Evolutionary conservation across 176 grass and related monocot genomes (phyloP).

Genomic region (Alopecurus myosuroides): DNA sequence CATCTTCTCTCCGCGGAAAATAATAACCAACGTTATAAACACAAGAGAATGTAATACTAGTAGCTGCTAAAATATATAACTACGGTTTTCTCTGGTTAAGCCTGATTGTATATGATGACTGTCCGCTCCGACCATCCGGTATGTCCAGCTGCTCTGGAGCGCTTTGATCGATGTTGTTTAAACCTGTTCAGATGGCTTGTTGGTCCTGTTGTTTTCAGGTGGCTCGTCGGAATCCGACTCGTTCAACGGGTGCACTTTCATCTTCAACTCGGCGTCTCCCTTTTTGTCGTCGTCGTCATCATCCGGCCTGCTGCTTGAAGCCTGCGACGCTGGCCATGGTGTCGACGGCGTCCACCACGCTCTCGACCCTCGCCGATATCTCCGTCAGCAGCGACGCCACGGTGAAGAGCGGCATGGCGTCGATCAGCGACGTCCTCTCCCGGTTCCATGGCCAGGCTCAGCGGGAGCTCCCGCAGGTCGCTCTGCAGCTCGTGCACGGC

Average conservation of each 20-base stretch:
- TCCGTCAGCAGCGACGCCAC: constrained; percentile 61
- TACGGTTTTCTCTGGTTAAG: constrained; percentile 5
- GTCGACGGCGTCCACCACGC: constrained; percentile 56
- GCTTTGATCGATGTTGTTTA: not conserved
- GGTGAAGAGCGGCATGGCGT: constrained; percentile 58
- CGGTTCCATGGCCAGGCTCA: constrained; percentile 11
- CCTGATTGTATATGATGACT: not conserved
- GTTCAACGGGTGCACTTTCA: constrained; percentile 34
- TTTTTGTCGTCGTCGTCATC: constrained; percentile 46
- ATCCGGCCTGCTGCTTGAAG: constrained; percentile 38
- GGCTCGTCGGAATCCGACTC: constrained; percentile 22
- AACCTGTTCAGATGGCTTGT: constrained; percentile 17
- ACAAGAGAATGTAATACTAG: not conserved
- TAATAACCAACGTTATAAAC: constrained; percentile 16
- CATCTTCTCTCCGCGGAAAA: constrained; percentile 32
- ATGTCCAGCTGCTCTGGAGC: not conserved
- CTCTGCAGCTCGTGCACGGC: constrained; percentile 70
- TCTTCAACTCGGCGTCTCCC: constrained; percentile 28
- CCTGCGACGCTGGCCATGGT: constrained; percentile 35
- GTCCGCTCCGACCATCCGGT: not conserved
- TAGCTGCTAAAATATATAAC: not conserved
- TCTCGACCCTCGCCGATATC: constrained; percentile 55
- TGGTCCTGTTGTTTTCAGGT: constrained; percentile 1
- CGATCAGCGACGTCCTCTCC: constrained; percentile 33
- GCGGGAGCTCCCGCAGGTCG: constrained; percentile 56